Evolutionary conservation across 148 eudicot genomes (phyloP).

Genomic region (Fagopyrum homotropicum): DNA sequence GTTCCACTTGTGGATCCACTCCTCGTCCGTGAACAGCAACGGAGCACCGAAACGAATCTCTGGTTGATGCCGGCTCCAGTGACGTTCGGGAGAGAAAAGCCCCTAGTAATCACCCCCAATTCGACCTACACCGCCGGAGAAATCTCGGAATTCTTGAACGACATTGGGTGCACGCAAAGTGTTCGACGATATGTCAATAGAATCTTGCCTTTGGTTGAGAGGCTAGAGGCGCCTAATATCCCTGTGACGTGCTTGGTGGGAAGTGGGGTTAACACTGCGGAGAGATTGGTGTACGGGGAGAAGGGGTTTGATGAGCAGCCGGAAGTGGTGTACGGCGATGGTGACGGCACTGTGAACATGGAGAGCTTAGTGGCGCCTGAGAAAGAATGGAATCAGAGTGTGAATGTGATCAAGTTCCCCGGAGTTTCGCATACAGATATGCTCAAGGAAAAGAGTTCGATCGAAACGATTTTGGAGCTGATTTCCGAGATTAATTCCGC

Average conservation of each 20-base stretch:
- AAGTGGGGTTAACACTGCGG: conserved; percentile 45
- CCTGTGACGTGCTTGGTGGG: conserved; percentile 74
- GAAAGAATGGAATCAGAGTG: conserved; percentile 40
- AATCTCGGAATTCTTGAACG: conserved; percentile 42
- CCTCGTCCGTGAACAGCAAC: conserved; percentile 69
- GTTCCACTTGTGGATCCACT: conserved; percentile 80
- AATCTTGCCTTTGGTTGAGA: conserved; percentile 49
- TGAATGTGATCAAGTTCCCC: conserved; percentile 37
- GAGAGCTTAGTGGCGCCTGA: conserved; percentile 56
- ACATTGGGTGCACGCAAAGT: conserved; percentile 59
- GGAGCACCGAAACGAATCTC: conserved; percentile 79
- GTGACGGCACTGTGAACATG: conserved; percentile 93
- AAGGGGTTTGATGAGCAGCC: conserved; percentile 68
- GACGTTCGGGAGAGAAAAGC: conserved; percentile 24
- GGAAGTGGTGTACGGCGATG: conserved; percentile 63
- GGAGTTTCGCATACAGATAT: conserved; percentile 64
- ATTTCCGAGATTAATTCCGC: conserved; percentile 40
- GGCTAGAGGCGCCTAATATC: conserved; percentile 39
- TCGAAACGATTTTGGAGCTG: conserved; percentile 33
- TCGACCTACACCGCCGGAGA: conserved; percentile 41
- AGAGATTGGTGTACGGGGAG: conserved; percentile 53
- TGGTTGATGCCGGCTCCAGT: conserved; percentile 80
- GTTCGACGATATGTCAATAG: conserved; percentile 42
- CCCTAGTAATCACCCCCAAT: conserved; percentile 50
- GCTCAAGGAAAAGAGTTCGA: conserved; percentile 42